Evolutionary conservation across 495 filamentous ascomycete genomes (phyloP).

Genomic region (Poronia punctata): DNA sequence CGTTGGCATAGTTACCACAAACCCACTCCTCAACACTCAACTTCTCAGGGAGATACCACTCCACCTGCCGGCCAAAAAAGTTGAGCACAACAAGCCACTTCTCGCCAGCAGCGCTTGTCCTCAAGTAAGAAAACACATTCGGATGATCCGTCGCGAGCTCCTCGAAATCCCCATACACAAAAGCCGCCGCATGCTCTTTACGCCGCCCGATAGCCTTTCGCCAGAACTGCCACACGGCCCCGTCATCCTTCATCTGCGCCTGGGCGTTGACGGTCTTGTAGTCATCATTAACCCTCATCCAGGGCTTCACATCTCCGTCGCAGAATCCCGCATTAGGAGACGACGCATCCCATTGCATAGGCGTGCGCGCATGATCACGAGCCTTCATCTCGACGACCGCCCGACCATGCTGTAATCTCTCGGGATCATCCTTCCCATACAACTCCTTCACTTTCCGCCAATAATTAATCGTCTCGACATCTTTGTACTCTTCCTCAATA

Average conservation of each 20-base stretch:
- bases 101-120: conserved; percentile 16
- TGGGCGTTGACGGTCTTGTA: conserved; percentile 39
- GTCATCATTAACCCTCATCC: conserved; percentile 48
- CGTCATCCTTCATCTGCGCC: conserved; percentile 21
- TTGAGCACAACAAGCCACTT: conserved; percentile 24
- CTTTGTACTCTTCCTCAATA: conserved; percentile 56
- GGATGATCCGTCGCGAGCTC: conserved; percentile 18
- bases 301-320: conserved; percentile 28
- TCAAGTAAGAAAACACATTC: conserved; percentile 22
- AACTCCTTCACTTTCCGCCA: conserved; percentile 35
- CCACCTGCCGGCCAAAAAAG: conserved; percentile 16
- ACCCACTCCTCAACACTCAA: conserved; percentile 12
- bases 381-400: conserved; percentile 30
- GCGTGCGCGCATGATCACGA: conserved; percentile 55
- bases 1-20: conserved; percentile 12
- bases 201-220: conserved; percentile 34
- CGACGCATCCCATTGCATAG: conserved; percentile 54
- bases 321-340: conserved; percentile 50
- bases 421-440: neutral
- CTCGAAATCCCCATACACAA: conserved; percentile 56
- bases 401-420: neutral
- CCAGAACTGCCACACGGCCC: conserved; percentile 43
- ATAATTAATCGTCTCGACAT: conserved; percentile 56
- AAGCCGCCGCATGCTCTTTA: conserved; percentile 45
- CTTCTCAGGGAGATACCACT: conserved; percentile 14